Evolutionary conservation across 2,329 filamentous ascomycete species (phyloP), one percentile per base, ranked within the genome.

Genomic region (Rhytidhysteron rufulum): DNA sequence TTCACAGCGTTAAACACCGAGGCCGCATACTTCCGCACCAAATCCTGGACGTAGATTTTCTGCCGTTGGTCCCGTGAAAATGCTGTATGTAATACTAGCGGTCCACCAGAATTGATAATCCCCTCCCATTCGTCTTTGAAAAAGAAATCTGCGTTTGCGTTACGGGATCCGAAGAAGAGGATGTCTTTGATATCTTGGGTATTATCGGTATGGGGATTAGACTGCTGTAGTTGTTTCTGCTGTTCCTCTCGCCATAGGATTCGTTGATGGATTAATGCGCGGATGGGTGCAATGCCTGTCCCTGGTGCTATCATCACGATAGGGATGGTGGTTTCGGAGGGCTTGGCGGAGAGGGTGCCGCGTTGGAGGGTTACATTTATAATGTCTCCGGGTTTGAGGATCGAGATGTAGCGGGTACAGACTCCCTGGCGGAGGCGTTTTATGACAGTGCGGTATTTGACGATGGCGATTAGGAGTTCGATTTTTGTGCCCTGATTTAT

Each of bases 391-490:
- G 72, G 67, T 4, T 66, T 62, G 0, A 97, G 73, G 4, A 75
- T 72, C 16, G 84, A 77, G 15, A 97, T 74, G 59, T 96, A 97
- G 18, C 87, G 79, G 4, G 93, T 95, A 64, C 90, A 96, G 34
- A 98, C 83, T 1, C 93, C 93, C 55, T 91, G 79, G 15, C 93
- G 79, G 3, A 86, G 83, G 46, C 86, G 85, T 56, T 86, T 87
- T 44, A 95, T 85, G 20, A 95, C 81, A 1, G 90, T 95, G 47
- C 83, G 81, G 65, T 95, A 97, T 60, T 91, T 89, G 44, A 98
- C 90, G 41, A 97, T 83, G 0, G 93, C 90, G 31, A 90, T 79
- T 3, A 95, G 70, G 3, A 96, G 72, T 40, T 95, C 83, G 17
- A 94, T 70, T 11, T 69, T 67, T 1, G 76, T 77, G 5, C 58